These are phyloP conservation scores for Colletotrichum lindemuthianum DNA, from an alignment of 2,329 filamentous ascomycete species.

Conservation along the genomic window DNA sequence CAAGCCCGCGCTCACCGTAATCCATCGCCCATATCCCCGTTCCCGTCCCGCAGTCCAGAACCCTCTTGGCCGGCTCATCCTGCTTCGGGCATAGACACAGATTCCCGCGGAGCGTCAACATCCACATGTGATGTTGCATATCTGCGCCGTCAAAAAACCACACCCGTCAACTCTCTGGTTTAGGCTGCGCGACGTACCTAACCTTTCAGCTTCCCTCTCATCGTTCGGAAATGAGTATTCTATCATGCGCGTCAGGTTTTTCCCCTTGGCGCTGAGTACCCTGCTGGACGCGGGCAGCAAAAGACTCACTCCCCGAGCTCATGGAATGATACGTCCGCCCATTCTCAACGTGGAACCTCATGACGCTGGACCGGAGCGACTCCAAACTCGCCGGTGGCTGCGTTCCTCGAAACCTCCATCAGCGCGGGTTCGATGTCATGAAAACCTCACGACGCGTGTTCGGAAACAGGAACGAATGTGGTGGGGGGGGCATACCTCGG, in stretches of 20 bases:
- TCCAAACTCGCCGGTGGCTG: slow-evolving; percentile 13
- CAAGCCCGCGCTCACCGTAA: slow-evolving; percentile 16
- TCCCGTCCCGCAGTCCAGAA: slow-evolving; percentile 36
- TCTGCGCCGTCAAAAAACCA: slow-evolving; percentile 37
- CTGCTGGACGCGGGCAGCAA: neutral
- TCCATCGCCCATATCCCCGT: slow-evolving; percentile 38
- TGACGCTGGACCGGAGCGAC: slow-evolving; percentile 32
- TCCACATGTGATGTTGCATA: slow-evolving; percentile 49
- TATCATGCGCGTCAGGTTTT: slow-evolving; percentile 13
- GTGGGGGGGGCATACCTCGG: slow-evolving; percentile 1
- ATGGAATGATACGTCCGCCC: slow-evolving; percentile 36
- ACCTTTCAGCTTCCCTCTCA: slow-evolving; percentile 43
- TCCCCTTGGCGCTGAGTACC: no score
- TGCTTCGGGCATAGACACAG: slow-evolving; percentile 42
- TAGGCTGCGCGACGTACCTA: slow-evolving; percentile 28
- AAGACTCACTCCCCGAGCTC: slow-evolving; percentile 41
- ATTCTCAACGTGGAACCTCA: slow-evolving; percentile 33
- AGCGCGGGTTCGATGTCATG: neutral
- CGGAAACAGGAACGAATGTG: neutral
- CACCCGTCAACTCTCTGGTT: neutral
- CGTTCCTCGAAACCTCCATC: neutral
- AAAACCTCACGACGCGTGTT: slow-evolving; percentile 17
- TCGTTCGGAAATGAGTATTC: slow-evolving; percentile 43
- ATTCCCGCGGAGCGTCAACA: slow-evolving; percentile 45
- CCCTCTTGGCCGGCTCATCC: slow-evolving; percentile 37